A percentile compares a stretch with the other conserved stretches of the same genome.
These are phyloP conservation scores for Suillus bovinus DNA, from an alignment of 768 basidiomycete genomes.

Conservation along the genomic window DNA sequence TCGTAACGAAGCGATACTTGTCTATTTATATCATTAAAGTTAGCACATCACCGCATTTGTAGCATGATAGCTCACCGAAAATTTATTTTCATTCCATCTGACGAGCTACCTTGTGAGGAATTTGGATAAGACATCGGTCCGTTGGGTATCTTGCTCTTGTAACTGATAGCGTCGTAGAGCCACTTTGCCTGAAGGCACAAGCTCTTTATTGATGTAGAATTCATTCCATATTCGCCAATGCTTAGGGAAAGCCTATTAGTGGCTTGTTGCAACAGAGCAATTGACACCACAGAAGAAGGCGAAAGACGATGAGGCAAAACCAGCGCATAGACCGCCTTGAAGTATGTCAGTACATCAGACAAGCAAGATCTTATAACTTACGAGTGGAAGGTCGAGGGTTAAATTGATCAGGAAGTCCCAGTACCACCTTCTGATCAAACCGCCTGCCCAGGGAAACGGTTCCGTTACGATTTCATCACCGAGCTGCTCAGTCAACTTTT, in stretches of 20 bases:
- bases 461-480: conserved; percentile 31
- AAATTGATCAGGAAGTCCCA: conserved; percentile 36
- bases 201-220: conserved; percentile 12
- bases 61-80: conserved; percentile 21
- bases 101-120: not conserved
- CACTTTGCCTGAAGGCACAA: conserved; percentile 19
- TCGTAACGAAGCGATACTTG: conserved; percentile 27
- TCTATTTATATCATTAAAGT: conserved; percentile 12
- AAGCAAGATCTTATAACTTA: conserved; percentile 16
- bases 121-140: conserved; percentile 25
- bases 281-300: conserved; percentile 30
- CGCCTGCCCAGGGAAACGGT: conserved; percentile 22
- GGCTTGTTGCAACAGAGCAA: conserved; percentile 38
- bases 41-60: not conserved
- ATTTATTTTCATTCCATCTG: conserved; percentile 28
- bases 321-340: conserved; percentile 28
- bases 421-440: conserved; percentile 31
- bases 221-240: conserved; percentile 12
- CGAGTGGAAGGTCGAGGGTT: conserved; percentile 37
- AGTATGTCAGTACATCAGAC: not conserved
- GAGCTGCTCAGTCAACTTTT: conserved; percentile 29
- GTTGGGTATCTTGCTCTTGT: conserved; percentile 18
- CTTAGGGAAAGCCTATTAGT: conserved; percentile 20
- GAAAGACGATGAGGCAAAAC: conserved; percentile 25
- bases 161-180: conserved; percentile 24